Base-by-base conservation (phyloP, 1,139 yeast genomes). In the Yarrowia galli region DNA sequence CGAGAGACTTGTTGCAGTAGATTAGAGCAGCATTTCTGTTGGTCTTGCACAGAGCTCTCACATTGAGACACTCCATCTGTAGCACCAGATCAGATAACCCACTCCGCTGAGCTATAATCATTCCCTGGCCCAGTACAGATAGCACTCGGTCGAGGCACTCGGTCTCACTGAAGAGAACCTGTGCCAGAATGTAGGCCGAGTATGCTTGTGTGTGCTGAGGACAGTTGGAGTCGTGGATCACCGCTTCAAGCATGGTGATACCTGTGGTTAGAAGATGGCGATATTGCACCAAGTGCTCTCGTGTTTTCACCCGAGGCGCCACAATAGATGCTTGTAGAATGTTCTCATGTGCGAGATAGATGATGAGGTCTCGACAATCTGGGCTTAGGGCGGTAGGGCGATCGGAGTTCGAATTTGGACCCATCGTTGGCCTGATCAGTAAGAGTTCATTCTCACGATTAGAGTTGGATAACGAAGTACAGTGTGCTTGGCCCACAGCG, bases 11-110 rank as follows among this genome's bases (percentile, higher is more conserved):
- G 35, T 54, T 53, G 36, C 51, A 40, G 35, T 64, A 53, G 13
- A 65, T 49, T 15, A 61, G 40, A 22, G 70, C 71, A 2, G 69
- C 71, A 10, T 56, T 60, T 13, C 48, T 18, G 60, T 56, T 68
- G 15, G 53, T 45, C 16, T 28, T 23, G n/a, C 60, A 60, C 28
- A 63, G 43, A 12, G 68, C 45, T 35, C 63, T 65, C 12, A 67
- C 63, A 51, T 68, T 66, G 5, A 69, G 67, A 51, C 69, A 65
- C 43, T 68, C 70, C 38, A 68, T 48, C 40, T 68, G 61, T n/a
- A 67, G 38, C 13, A 51, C 53, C 38, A 66, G 64, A 22, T 48
- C 66, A 20, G 48, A 28, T 10, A 61, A 56, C 8, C 67, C 67
- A 20, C 28, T 53, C 20, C 65, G 66, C 15, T 49, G 20, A 15